A percentile compares a stretch with the other conserved stretches of the same genome.
Conservation (phyloP, 805 yeast species). For the Alloascoidea africana region DNA sequence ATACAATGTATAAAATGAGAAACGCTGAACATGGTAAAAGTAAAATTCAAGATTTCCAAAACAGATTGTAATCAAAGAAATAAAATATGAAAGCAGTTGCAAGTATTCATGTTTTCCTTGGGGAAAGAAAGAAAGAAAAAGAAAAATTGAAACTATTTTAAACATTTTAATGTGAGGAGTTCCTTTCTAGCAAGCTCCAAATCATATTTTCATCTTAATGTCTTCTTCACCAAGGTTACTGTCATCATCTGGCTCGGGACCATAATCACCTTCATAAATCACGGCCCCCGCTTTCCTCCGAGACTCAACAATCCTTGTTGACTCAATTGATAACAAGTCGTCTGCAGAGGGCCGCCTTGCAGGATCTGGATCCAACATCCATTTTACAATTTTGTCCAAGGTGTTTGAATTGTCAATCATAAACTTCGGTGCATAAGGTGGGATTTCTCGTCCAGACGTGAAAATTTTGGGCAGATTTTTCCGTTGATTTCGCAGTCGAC, state of each 20-base stretch:
- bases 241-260: constrained; percentile 48
- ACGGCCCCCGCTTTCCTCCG: constrained; percentile 87
- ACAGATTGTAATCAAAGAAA: too few species aligned
- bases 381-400: constrained; percentile 65
- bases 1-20: too few species aligned
- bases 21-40: too few species aligned
- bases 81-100: too few species aligned
- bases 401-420: constrained; percentile 56
- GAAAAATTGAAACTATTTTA: too few species aligned
- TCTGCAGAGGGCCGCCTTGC: constrained; percentile 66
- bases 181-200: too few species aligned
- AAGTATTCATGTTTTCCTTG: too few species aligned
- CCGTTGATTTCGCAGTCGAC: background rate
- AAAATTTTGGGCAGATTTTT: background rate
- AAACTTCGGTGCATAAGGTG: constrained; percentile 81
- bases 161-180: too few species aligned
- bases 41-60: too few species aligned
- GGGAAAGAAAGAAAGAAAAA: too few species aligned
- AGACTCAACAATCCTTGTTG: constrained; percentile 62
- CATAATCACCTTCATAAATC: constrained; percentile 90
- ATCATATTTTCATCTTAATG: constrained; percentile 7
- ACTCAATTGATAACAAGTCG: constrained; percentile 52
- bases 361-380: constrained; percentile 85
- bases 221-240: constrained; percentile 15
- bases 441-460: constrained; percentile 24